These are phyloP conservation scores for Hypericum androsaemum DNA, from an alignment of 345 rosid species.

Conservation along the genomic window DNA sequence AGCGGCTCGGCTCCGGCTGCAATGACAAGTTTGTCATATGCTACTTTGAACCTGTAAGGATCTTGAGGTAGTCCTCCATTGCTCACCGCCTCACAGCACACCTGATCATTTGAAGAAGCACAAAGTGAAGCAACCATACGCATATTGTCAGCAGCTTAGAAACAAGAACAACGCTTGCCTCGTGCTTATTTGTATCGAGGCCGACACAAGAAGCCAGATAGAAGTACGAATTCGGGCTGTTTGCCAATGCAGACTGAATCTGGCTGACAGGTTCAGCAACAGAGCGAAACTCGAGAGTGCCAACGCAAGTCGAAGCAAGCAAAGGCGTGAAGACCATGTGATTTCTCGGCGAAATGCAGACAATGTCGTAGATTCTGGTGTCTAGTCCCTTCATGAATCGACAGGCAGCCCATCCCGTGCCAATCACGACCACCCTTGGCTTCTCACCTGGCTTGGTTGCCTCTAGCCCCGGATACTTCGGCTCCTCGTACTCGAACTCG, in stretches of 20 bases:
- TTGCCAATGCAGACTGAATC: conserved; percentile 69
- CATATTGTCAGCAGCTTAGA: background rate
- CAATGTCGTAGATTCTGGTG: conserved; percentile 44
- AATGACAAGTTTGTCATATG: conserved; percentile 80
- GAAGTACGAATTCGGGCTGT: conserved; percentile 70
- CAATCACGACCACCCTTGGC: conserved; percentile 66
- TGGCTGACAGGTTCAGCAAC: conserved; percentile 78
- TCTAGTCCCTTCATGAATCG: conserved; percentile 61
- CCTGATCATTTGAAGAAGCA: conserved; percentile 29
- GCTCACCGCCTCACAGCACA: conserved; percentile 66
- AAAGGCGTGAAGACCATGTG: conserved; percentile 83
- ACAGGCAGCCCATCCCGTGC: conserved; percentile 81
- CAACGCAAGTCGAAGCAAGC: conserved; percentile 70
- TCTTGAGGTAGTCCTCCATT: conserved; percentile 35
- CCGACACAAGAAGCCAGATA: conserved; percentile 70
- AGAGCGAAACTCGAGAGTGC: conserved; percentile 83
- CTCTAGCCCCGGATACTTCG: conserved; percentile 40
- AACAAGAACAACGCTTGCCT: conserved; percentile 32
- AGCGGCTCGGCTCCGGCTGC: conserved; percentile 89
- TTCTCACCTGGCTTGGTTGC: conserved; percentile 57
- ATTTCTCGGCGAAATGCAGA: conserved; percentile 70
- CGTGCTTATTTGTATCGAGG: conserved; percentile 56
- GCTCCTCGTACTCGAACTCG: conserved; percentile 32
- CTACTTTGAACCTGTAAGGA: conserved; percentile 74
- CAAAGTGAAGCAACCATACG: background rate